A percentile compares a stretch with the other conserved stretches of the same genome.
These are phyloP conservation scores for Phytophthora tentaculata DNA, from an alignment of 352 stramenopile species.

Conservation along the genomic window DNA sequence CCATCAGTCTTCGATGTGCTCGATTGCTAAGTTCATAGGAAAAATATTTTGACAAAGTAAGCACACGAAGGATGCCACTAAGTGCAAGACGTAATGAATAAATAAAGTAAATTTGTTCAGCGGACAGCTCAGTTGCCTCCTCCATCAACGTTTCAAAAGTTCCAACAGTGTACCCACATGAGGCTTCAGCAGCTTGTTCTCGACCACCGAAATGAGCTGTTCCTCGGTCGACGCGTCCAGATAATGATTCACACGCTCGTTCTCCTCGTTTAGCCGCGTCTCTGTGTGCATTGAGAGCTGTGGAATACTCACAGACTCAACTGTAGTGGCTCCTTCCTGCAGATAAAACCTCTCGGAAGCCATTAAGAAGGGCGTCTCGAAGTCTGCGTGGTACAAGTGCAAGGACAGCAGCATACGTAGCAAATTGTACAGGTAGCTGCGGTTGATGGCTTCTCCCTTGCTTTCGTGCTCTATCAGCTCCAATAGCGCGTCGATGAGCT, in stretches of 20 bases:
- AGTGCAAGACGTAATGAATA: too few species aligned
- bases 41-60: too few species aligned
- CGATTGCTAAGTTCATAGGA: too few species aligned
- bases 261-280: constrained; percentile 84
- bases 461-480: constrained; percentile 87
- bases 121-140: too few species aligned
- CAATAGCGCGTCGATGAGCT: constrained; percentile 78
- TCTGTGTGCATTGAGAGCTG: constrained; percentile 91
- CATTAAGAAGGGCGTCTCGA: constrained; percentile 88
- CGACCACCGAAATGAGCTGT: constrained; percentile 73
- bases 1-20: too few species aligned
- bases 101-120: too few species aligned
- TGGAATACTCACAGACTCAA: constrained; percentile 72
- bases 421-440: constrained; percentile 80
- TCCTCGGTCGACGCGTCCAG: constrained; percentile 79
- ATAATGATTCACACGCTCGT: constrained; percentile 77
- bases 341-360: constrained; percentile 90
- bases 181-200: constrained; percentile 84
- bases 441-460: constrained; percentile 86
- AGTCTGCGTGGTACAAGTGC: constrained; percentile 85
- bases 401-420: constrained; percentile 85
- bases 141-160: constrained; percentile 88
- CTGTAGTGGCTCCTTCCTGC: constrained; percentile 67
- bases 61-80: too few species aligned
- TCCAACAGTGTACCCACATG: constrained; percentile 87